Evolutionary conservation across 257 asterid genomes (phyloP).

Genomic region (Petunia axillaris): DNA sequence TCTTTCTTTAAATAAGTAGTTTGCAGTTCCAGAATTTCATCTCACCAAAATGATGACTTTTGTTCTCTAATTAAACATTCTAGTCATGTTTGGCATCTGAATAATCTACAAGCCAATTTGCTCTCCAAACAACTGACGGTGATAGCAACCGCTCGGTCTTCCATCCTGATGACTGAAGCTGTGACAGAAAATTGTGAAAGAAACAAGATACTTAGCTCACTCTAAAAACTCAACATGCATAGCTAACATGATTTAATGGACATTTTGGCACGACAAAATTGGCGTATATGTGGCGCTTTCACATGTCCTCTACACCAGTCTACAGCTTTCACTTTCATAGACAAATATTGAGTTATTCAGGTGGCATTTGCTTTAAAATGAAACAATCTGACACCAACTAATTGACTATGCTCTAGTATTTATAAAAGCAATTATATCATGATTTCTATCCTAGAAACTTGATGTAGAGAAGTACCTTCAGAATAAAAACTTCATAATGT

Average conservation of each 20-base stretch:
- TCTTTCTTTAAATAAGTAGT: not conserved
- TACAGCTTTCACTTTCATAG: not conserved
- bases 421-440: not conserved
- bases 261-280: not conserved
- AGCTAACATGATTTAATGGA: not conserved
- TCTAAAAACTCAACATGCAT: constrained; percentile 5
- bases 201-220: not conserved
- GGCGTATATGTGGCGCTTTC: not conserved
- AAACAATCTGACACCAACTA: not conserved
- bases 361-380: not conserved
- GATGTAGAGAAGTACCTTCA: constrained; percentile 49
- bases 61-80: not conserved
- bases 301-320: not conserved
- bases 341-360: not conserved
- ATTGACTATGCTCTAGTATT: not conserved
- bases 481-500: constrained; percentile 60
- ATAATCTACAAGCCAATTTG: constrained; percentile 62
- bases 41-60: not conserved
- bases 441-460: not conserved
- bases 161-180: constrained; percentile 86
- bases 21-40: not conserved
- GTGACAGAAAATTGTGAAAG: constrained; percentile 35
- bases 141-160: constrained; percentile 85
- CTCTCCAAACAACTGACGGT: constrained; percentile 89
- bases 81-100: constrained; percentile 58